Conservation (phyloP, 2,329 filamentous ascomycete species). For the Alternaria rosae region DNA sequence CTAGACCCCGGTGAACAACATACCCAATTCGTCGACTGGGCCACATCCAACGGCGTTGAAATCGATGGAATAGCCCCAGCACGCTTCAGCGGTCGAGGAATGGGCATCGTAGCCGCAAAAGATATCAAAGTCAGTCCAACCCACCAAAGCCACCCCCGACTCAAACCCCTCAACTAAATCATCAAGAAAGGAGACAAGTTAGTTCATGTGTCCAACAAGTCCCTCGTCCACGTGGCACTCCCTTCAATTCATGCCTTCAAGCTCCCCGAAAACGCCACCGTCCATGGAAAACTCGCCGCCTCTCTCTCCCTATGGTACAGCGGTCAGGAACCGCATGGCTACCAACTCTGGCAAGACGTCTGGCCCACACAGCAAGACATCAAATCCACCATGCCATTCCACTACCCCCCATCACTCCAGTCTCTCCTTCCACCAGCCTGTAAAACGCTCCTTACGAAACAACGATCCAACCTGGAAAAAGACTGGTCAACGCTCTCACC, state of each 20-base stretch:
- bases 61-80: constrained; percentile 73
- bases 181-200: constrained; percentile 66
- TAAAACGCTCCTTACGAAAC: constrained; percentile 59
- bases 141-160: background rate
- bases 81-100: constrained; percentile 73
- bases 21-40: constrained; percentile 72
- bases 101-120: constrained; percentile 77
- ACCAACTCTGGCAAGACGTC: constrained; percentile 68
- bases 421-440: constrained; percentile 49
- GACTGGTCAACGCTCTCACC: constrained; percentile 59
- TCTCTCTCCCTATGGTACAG: constrained; percentile 63
- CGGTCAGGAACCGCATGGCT: constrained; percentile 52
- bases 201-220: constrained; percentile 68
- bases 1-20: constrained; percentile 50
- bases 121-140: constrained; percentile 65
- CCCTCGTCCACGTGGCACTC: constrained; percentile 70
- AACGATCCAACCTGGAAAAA: constrained; percentile 60
- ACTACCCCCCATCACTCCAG: constrained; percentile 58
- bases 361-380: constrained; percentile 72
- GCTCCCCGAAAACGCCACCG: constrained; percentile 63
- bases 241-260: constrained; percentile 57
- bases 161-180: constrained; percentile 23
- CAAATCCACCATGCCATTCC: constrained; percentile 62
- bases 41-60: constrained; percentile 67
- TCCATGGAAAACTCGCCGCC: constrained; percentile 77